phyloP scores from a whole-genome alignment of 148 eudicot genomes.

The Silene latifolia region DNA sequence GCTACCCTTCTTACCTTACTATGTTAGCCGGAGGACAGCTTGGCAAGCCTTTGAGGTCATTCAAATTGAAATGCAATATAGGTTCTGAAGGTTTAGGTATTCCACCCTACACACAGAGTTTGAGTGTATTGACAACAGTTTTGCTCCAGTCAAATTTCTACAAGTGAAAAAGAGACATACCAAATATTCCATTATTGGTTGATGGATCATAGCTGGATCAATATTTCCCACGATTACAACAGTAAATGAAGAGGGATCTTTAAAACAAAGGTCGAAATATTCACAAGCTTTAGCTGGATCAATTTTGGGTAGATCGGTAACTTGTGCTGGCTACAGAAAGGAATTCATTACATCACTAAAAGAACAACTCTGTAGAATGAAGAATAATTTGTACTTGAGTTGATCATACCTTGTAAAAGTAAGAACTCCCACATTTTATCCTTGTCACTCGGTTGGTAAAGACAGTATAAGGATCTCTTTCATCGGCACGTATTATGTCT shows the following conservation, averaged over 20 bases:
- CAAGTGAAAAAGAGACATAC: conserved; percentile 34
- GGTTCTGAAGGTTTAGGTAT: conserved; percentile 67
- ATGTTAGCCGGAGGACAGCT: conserved; percentile 63
- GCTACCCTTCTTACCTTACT: conserved; percentile 38
- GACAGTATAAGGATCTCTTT: conserved; percentile 77
- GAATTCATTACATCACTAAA: conserved; percentile 8
- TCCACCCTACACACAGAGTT: conserved; percentile 58
- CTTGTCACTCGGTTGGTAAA: conserved; percentile 68
- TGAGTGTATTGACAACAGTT: conserved; percentile 1
- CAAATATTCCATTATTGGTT: conserved; percentile 70
- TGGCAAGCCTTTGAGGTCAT: conserved; percentile 78
- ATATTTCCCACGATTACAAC: conserved; percentile 77
- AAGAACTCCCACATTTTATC: conserved; percentile 76
- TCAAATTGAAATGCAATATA: conserved; percentile 47
- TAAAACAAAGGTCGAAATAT: conserved; percentile 64
- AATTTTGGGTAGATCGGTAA: conserved; percentile 62
- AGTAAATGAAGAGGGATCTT: conserved; percentile 78
- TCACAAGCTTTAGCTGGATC: conserved; percentile 61
- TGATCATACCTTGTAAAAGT: conserved; percentile 55
- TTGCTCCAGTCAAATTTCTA: background rate
- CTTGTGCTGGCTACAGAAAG: conserved; percentile 64
- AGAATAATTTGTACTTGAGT: background rate
- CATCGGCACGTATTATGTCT: conserved; percentile 65
- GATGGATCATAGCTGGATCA: conserved; percentile 56
- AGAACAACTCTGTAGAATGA: background rate